A percentile compares a stretch with the other conserved stretches of the same genome.
phyloP scores from a whole-genome alignment of 2,329 filamentous ascomycete species.

The Pestalotiopsis sp. region DNA sequence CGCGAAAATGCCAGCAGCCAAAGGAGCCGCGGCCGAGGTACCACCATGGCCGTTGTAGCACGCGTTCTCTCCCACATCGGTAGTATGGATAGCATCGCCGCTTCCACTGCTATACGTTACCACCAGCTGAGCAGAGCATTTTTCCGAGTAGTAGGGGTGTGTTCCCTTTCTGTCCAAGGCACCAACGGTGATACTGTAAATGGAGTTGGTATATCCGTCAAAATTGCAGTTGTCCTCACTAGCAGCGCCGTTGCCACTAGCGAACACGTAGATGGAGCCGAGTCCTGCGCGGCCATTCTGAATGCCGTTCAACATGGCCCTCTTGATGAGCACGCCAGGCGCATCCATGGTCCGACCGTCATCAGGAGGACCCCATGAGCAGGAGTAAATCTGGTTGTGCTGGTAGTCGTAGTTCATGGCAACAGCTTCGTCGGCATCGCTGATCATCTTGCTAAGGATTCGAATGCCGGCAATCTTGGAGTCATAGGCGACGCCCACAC shows the following conservation, averaged over 20 bases:
- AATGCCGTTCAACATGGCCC: constrained; percentile 89
- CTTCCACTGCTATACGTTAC: constrained; percentile 96
- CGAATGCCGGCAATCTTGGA: constrained; percentile 88
- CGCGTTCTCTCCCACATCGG: constrained; percentile 81
- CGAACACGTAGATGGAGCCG: constrained; percentile 95
- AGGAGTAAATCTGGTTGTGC: constrained; percentile 95
- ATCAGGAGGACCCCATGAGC: constrained; percentile 96
- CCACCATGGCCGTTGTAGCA: constrained; percentile 88
- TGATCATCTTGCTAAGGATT: constrained; percentile 88
- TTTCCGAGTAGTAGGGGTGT: constrained; percentile 97
- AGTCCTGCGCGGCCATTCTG: constrained; percentile 83
- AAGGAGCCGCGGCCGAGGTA: constrained; percentile 90
- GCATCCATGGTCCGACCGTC: constrained; percentile 94
- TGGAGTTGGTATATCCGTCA: constrained; percentile 98
- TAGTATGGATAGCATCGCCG: constrained; percentile 92
- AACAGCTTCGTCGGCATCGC: constrained; percentile 87
- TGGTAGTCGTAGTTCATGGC: constrained; percentile 93
- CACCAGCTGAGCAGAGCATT: constrained; percentile 91
- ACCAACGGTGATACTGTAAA: constrained; percentile 97
- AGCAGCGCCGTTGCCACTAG: constrained; percentile 88
- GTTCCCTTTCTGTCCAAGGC: constrained; percentile 83
- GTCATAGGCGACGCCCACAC: constrained; percentile 94
- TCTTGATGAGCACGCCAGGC: constrained; percentile 83
- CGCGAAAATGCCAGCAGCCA: constrained; percentile 90
- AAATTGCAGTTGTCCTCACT: constrained; percentile 98